Base-by-base conservation (phyloP, 352 stramenopile species). In the Pythium pyrilobum region DNA sequence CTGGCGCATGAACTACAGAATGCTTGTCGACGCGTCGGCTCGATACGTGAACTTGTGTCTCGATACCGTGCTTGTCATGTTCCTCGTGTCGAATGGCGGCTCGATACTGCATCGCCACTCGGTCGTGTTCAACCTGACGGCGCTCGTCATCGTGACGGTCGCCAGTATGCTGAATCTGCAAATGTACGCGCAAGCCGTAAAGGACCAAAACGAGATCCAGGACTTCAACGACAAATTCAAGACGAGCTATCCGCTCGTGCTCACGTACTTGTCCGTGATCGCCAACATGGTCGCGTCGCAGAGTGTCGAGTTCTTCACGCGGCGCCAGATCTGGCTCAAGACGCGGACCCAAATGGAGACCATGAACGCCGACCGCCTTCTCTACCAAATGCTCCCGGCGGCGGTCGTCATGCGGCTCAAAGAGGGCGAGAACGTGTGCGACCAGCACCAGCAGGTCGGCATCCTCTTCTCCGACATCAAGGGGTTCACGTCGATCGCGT, bases 381-480 rank as follows among this genome's bases (percentile, higher is more conserved):
- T 96, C 21, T 92, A 95, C 43, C 87, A 95, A 53, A 94, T 96
- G 84, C 64, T 96, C 0, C 87, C 85, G 0, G 76, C 77, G 0
- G 81, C 85, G 0, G 81, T 95, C 8, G 79, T 94, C 3, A 89
- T 89, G 76, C 67, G 87, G 10, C 67, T 95, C 5, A 95, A 95
- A 57, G 79, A 92, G 52, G 81, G 82, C 10, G 81, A 93, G 52
- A 85, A 72, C 28, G 80, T 95, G 9, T 92, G 80, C 41, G 81
- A 95, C 37, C 77, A 95, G 62, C 81, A 95, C 38, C 84, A 92
- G 46, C 77, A 92, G 50, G 81, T 95, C 4, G 81, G 84, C 0
- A 92, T 97, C 20, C 54, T 97, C 2, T 97, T 97, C 56, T 94
- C 76, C 2, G 88, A 96, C 49, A 96, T 96, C 56, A 93, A 95